A percentile compares a stretch with the other conserved stretches of the same genome.
Conservation (phyloP, 176 grass and related monocot species). For the Eleusine coracana region DNA sequence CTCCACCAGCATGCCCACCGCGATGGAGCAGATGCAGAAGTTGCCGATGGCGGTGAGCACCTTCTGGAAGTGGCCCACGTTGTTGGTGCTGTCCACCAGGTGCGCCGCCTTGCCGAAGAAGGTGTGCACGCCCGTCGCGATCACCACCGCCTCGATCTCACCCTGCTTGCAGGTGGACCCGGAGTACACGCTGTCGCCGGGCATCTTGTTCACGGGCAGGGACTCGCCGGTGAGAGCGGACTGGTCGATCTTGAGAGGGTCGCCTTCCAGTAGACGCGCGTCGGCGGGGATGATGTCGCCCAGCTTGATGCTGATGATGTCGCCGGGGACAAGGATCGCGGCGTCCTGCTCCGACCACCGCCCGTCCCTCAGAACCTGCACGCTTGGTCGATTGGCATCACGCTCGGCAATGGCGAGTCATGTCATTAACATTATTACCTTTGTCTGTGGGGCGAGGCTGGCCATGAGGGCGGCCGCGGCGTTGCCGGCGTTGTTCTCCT, state of each 20-base stretch:
- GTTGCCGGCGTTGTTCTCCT: slow-evolving; percentile 94
- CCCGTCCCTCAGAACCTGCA: slow-evolving; percentile 67
- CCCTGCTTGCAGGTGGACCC: slow-evolving; percentile 97
- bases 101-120: slow-evolving; percentile 97
- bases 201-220: slow-evolving; percentile 67
- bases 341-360: slow-evolving; percentile 86
- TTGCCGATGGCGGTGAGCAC: slow-evolving; percentile 75
- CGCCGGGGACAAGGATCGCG: slow-evolving; percentile 73
- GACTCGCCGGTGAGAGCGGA: slow-evolving; percentile 86
- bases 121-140: slow-evolving; percentile 80
- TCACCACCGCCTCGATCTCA: slow-evolving; percentile 86
- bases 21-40: slow-evolving; percentile 90
- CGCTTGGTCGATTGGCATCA: no score
- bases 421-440: slow-evolving; percentile 32
- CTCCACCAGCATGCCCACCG: slow-evolving; percentile 54
- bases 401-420: no score
- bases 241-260: slow-evolving; percentile 93
- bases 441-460: slow-evolving; percentile 77
- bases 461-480: slow-evolving; percentile 93
- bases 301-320: slow-evolving; percentile 95
- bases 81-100: slow-evolving; percentile 93
- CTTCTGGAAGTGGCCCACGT: slow-evolving; percentile 92
- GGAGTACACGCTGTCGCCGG: slow-evolving; percentile 71
- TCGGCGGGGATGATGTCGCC: slow-evolving; percentile 92
- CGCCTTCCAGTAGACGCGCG: slow-evolving; percentile 72